Evolutionary conservation across 495 filamentous ascomycete species (phyloP), one percentile per base, ranked within the genome.

Genomic region (Penicillium paradoxum): DNA sequence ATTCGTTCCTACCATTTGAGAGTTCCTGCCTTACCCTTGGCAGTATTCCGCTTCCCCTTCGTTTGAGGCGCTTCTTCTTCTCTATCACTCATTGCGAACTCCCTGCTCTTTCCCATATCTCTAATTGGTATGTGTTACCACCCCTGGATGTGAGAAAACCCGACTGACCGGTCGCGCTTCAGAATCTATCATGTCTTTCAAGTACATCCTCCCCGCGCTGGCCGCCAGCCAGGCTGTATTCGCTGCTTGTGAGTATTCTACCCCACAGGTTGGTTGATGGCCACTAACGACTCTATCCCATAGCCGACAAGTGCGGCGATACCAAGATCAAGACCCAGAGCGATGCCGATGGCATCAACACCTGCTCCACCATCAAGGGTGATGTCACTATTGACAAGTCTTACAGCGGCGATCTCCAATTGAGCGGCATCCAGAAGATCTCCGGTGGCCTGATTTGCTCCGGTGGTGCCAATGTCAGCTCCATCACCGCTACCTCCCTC

Each of bases 191-290:
- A 96, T 97, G 92, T 79, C 84, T 67, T 78, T 84, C 73, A 82
- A 84, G 65, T 78, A 90, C 72, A 67, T 90, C 55, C 77, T 95
- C 61, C 86, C 89, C 67, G 80, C 82, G 38, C 71, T 91, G 71
- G 90, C 86, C 56, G 75, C 84, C 57, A 74, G 77, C 64, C 76
- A 84, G 62, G 67, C 78, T 45, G 85, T 75, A 45, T 70, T 84
- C 89, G 53, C 49, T 44, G 37, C 39, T 38, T 54, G 62, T 63
- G 45, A 63, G 62, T 65, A n/a, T 17, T n/a, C 10, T 15, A 10
- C n/a, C 24, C 48, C 36, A n/a, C 8, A 4, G 10, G 22, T 27
- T 15, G 13, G 17, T 11, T 6, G 13, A 34, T 10, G 21, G 10
- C 7, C 29, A 37, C 42, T 54, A 45, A 54, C 14, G 33, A 10